Base-by-base conservation (phyloP, 2,329 filamentous ascomycete genomes). In the Ceratocystis alfenasii region DNA sequence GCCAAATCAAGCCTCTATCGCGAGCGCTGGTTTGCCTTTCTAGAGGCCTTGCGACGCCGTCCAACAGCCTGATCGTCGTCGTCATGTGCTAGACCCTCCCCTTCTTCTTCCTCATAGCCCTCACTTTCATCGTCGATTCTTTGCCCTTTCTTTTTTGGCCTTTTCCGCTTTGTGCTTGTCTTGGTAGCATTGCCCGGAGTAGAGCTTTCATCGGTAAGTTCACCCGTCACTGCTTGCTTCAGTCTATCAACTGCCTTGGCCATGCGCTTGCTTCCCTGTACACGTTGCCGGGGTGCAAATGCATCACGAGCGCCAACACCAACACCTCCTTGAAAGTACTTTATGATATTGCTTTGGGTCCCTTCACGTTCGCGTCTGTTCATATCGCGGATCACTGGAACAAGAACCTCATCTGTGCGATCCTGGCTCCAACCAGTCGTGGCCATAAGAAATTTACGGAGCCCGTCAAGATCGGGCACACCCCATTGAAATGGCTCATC, bases 381-480 rank as follows among this genome's bases (percentile, higher is more conserved):
- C 89, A 99, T 95, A 72, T 99, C 94, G 66, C 87, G 83, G 69
- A 99, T 94, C 1, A 99, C 95, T 0, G 94, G 94, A 1, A 99
- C 90, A 1, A 99, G 82, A 1, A 99, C 89, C 75, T 99, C 94
- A 72, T 99, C 94, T 0, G 93, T 97, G 6, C 91, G 81, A 74
- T 97, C 93, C 74, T 88, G 87, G 65, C 81, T 86, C 94, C 94
- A 99, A 0, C 94, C 94, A 70, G 99, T 90, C 1, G 93, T 96
- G 1, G 83, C 79, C 88, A 95, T 96, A 46, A 99, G 79, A 72
- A 94, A 99, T 30, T 81, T 80, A 5, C 95, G 79, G 68, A 99
- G 77, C 0, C 90, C 89, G 68, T 94, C 89, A 0, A 99, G 80
- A 73, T 99, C 93, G 0, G 94, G 94, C 0, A 96, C 89, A 36